Evolutionary conservation across 2,329 filamentous ascomycete genomes (phyloP).

Genomic region (Ceratocystis eucalypticola): DNA sequence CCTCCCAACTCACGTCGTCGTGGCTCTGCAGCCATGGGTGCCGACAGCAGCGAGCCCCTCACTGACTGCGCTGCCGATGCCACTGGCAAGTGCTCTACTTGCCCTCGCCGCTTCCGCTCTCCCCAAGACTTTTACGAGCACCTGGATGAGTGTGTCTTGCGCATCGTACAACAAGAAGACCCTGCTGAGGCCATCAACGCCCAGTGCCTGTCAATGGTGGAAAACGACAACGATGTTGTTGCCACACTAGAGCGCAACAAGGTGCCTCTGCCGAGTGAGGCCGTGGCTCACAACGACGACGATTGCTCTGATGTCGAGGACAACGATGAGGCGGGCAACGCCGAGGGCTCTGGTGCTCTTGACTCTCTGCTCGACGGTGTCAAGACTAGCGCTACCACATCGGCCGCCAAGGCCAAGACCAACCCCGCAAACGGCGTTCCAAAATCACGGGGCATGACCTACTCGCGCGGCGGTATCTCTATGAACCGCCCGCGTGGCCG

Average conservation of each 20-base stretch:
- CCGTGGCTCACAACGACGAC: conserved; percentile 36
- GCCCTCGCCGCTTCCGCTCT: conserved; percentile 76
- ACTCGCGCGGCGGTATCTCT: conserved; percentile 60
- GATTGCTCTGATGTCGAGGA: conserved; percentile 44
- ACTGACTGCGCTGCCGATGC: conserved; percentile 61
- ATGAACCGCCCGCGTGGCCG: conserved; percentile 50
- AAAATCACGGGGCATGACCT: conserved; percentile 61
- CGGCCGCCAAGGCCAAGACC: conserved; percentile 40
- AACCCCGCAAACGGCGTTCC: conserved; percentile 45
- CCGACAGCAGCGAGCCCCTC: conserved; percentile 43
- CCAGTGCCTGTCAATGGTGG: conserved; percentile 50
- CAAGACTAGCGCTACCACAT: conserved; percentile 33
- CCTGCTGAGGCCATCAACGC: conserved; percentile 56
- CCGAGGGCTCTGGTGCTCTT: conserved; percentile 24
- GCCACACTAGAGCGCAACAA: conserved; percentile 52
- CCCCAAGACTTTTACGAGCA: conserved; percentile 98
- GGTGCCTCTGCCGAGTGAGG: conserved; percentile 37
- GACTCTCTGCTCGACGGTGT: conserved; percentile 36
- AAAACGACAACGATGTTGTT: conserved; percentile 48
- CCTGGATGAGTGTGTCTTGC: conserved; percentile 63
- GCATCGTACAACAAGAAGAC: conserved; percentile 59
- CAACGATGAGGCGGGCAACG: conserved; percentile 33
- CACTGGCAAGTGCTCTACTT: conserved; percentile 91
- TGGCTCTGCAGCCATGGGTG: conserved; percentile 24
- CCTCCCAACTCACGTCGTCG: conserved; percentile 83